phyloP scores from a whole-genome alignment of 345 rosid genomes.

The Sisymbrium irio region DNA sequence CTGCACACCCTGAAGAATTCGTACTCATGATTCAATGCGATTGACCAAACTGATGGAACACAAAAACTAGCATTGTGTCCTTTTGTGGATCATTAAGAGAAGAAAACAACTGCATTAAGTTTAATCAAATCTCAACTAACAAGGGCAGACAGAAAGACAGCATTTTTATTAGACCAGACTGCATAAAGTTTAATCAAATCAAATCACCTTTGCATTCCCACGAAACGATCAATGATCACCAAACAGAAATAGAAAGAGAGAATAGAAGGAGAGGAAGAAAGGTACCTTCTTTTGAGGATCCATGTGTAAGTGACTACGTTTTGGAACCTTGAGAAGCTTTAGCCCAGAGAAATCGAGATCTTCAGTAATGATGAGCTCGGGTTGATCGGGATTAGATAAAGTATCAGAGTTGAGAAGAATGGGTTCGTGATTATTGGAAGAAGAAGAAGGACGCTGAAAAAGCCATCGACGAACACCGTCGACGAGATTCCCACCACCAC shows the following conservation, averaged over 20 bases:
- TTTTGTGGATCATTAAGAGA: neutral
- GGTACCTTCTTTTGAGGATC: conserved; percentile 75
- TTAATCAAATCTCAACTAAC: neutral
- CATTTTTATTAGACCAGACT: neutral
- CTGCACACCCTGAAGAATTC: conserved; percentile 38
- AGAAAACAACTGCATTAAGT: neutral
- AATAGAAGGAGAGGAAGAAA: neutral
- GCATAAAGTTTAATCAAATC: neutral
- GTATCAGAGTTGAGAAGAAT: conserved; percentile 21
- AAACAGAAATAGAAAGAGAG: neutral
- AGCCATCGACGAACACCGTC: conserved; percentile 91
- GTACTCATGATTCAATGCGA: neutral
- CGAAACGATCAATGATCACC: neutral
- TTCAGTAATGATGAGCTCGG: conserved; percentile 24
- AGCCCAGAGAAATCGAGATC: conserved; percentile 58
- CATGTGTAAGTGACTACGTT: conserved; percentile 55
- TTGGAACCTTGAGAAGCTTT: conserved; percentile 53
- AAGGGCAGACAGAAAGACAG: neutral
- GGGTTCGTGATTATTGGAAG: conserved; percentile 21
- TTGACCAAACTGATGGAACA: neutral
- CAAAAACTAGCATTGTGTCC: neutral
- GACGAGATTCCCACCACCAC: conserved; percentile 70
- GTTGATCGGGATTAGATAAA: conserved; percentile 8
- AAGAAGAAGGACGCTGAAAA: conserved; percentile 55
- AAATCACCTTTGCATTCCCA: neutral